Conservation (phyloP, 2,329 filamentous ascomycete species). For the Westerdykella ornata region DNA sequence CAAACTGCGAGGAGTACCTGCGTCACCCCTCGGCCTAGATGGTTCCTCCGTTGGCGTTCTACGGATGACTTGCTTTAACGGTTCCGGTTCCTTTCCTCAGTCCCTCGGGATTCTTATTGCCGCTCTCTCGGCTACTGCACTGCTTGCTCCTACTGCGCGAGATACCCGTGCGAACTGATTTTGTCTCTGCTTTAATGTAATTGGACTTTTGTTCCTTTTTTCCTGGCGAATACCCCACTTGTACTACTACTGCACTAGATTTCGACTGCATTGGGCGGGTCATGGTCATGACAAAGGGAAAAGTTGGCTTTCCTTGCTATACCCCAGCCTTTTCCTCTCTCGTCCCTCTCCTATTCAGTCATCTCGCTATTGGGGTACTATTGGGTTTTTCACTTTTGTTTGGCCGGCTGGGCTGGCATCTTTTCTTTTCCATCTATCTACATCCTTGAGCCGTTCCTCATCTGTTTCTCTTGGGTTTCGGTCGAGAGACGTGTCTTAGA, state of each 20-base stretch:
- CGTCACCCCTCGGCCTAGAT: slow-evolving; percentile 42
- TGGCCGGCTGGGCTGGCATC: slow-evolving; percentile 19
- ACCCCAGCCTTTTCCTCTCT: slow-evolving; percentile 23
- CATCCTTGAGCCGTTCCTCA: neutral
- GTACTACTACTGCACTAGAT: slow-evolving; percentile 28
- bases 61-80: neutral
- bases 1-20: slow-evolving; percentile 89
- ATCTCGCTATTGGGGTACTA: slow-evolving; percentile 1
- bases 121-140: slow-evolving; percentile 2
- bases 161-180: slow-evolving; percentile 35
- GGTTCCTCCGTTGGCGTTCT: slow-evolving; percentile 18
- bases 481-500: slow-evolving; percentile 10
- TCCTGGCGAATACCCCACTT: slow-evolving; percentile 24
- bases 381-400: slow-evolving; percentile 15
- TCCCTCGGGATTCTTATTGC: neutral
- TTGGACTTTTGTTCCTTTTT: slow-evolving; percentile 31
- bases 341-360: slow-evolving; percentile 1
- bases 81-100: slow-evolving; percentile 15
- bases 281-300: slow-evolving; percentile 20
- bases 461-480: slow-evolving; percentile 6
- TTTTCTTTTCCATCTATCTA: slow-evolving; percentile 6
- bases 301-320: slow-evolving; percentile 29
- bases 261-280: slow-evolving; percentile 33
- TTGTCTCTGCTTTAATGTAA: slow-evolving; percentile 27
- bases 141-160: slow-evolving; percentile 25